phyloP scores from a whole-genome alignment of 2,329 filamentous ascomycete genomes.

The Penicillium corylophilum region DNA sequence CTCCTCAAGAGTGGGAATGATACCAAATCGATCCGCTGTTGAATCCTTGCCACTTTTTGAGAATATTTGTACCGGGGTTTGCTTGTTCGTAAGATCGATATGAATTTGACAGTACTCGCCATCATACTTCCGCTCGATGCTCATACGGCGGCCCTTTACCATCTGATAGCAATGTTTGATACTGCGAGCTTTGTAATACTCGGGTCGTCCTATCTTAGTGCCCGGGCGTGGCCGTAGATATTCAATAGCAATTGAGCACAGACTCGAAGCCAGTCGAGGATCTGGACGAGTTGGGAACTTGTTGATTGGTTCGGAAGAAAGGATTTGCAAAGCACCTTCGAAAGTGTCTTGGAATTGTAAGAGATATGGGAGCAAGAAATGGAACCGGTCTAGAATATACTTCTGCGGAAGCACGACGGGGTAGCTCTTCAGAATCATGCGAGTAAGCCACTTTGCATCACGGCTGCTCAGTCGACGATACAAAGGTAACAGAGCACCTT shows the following conservation, averaged over 20 bases:
- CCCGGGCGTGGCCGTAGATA: conserved; percentile 57
- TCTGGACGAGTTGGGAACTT: conserved; percentile 39
- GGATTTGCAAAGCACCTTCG: conserved; percentile 55
- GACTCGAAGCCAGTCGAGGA: conserved; percentile 27
- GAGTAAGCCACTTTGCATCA: conserved; percentile 84
- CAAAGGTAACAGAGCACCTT: conserved; percentile 53
- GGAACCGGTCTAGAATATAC: conserved; percentile 59
- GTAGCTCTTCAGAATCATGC: conserved; percentile 75
- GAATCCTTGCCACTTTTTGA: conserved; percentile 92
- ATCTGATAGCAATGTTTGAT: conserved; percentile 74
- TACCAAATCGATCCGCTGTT: conserved; percentile 63
- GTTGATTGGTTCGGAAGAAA: conserved; percentile 44
- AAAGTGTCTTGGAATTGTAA: conserved; percentile 71
- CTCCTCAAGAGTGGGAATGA: conserved; percentile 64
- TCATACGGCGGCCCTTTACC: conserved; percentile 60
- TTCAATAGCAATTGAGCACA: conserved; percentile 38
- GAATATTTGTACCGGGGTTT: conserved; percentile 70
- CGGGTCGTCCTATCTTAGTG: conserved; percentile 63
- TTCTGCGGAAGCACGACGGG: conserved; percentile 62
- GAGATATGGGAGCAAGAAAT: conserved; percentile 68
- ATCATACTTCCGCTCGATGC: conserved; percentile 79
- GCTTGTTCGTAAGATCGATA: conserved; percentile 61
- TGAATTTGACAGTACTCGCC: conserved; percentile 91
- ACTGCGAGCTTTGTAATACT: conserved; percentile 65
- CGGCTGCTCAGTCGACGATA: conserved; percentile 61